phyloP scores from a whole-genome alignment of 2,329 filamentous ascomycete species.

The Stagonosporopsis cucurbitacearum region DNA sequence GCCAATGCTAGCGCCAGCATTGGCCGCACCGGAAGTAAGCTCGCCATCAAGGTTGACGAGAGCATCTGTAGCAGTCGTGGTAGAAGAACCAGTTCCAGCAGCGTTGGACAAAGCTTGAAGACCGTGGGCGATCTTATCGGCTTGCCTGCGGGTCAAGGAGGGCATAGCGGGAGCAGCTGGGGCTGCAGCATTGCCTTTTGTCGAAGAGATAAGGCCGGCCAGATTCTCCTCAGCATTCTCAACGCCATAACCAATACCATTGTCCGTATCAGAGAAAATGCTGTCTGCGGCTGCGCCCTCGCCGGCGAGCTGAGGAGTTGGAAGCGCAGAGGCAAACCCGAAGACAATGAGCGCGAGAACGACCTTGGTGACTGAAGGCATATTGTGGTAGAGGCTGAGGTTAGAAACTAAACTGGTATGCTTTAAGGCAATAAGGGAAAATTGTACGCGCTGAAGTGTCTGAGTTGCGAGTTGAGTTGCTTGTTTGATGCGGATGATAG shows the following conservation, averaged over 20 bases:
- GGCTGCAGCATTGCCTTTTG: not conserved
- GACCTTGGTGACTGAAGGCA: constrained; percentile 1
- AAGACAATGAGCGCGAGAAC: constrained; percentile 1
- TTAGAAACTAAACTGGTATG: too few species aligned
- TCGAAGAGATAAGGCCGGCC: not conserved
- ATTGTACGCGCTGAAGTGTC: too few species aligned
- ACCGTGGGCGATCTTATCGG: constrained; percentile 6
- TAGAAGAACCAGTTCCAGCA: not conserved
- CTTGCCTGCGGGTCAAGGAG: not conserved
- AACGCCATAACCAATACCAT: constrained; percentile 5
- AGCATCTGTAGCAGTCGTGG: not conserved
- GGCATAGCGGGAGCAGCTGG: not conserved
- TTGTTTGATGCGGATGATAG: not conserved
- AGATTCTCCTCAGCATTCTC: constrained; percentile 7
- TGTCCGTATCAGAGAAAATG: constrained; percentile 5
- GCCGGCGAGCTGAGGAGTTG: constrained; percentile 9
- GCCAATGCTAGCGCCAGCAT: not conserved
- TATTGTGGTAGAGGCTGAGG: not conserved
- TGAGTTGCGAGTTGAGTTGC: too few species aligned
- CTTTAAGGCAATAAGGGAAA: too few species aligned
- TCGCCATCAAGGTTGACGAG: constrained; percentile 1
- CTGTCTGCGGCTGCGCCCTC: constrained; percentile 5
- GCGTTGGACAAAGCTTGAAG: constrained; percentile 1
- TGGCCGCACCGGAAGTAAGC: constrained; percentile 2
- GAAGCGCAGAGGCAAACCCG: not conserved